A percentile compares a stretch with the other conserved stretches of the same genome.
Conservation (phyloP, 2,329 filamentous ascomycete genomes). For the Beauveria brongniartii region DNA sequence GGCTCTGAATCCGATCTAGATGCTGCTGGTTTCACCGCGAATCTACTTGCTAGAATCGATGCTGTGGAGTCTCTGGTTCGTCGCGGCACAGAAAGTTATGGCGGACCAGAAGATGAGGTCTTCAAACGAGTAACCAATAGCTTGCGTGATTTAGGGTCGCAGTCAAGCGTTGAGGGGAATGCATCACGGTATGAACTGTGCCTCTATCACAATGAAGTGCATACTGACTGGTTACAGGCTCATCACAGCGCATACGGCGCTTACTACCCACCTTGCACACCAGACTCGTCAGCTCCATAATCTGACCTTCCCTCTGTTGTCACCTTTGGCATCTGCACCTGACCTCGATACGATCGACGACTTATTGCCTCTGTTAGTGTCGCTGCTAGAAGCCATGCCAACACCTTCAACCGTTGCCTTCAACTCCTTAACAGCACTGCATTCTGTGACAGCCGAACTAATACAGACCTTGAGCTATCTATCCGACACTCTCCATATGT, state of each 20-base stretch:
- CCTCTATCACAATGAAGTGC: neutral
- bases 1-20: constrained; percentile 66
- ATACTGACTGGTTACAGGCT: constrained; percentile 39
- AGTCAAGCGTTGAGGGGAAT: constrained; percentile 63
- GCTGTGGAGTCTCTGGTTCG: constrained; percentile 63
- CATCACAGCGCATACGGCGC: constrained; percentile 66
- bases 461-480: constrained; percentile 77
- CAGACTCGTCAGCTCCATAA: constrained; percentile 70
- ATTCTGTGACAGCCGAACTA: constrained; percentile 63
- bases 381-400: constrained; percentile 60
- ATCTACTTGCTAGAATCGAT: constrained; percentile 61
- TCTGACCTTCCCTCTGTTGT: constrained; percentile 61
- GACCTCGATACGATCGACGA: constrained; percentile 59
- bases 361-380: constrained; percentile 58
- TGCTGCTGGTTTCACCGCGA: constrained; percentile 57
- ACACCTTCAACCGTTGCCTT: constrained; percentile 54
- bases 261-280: constrained; percentile 66
- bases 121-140: constrained; percentile 60
- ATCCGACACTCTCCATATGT: constrained; percentile 90
- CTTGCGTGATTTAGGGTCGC: constrained; percentile 64
- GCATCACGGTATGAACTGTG: constrained; percentile 54
- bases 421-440: constrained; percentile 58
- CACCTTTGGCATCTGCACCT: constrained; percentile 56
- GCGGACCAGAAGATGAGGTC: constrained; percentile 56
- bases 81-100: constrained; percentile 57